These are phyloP conservation scores for Oidiodendron maius DNA, from an alignment of 495 filamentous ascomycete genomes.

Conservation along the genomic window DNA sequence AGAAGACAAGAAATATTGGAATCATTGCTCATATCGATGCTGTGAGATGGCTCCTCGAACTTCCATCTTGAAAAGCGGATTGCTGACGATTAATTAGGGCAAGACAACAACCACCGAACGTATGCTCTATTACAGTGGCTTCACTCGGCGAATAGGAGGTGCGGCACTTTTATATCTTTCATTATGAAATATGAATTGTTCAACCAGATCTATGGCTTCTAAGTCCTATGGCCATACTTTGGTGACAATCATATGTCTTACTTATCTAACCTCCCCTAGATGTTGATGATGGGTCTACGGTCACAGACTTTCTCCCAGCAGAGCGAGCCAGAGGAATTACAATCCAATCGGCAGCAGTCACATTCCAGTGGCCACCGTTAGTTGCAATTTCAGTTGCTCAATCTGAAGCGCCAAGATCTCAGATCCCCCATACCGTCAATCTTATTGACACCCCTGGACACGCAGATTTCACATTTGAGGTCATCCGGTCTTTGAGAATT, in stretches of 20 bases:
- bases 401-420: slow-evolving; percentile 33
- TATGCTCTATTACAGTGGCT: slow-evolving; percentile 96
- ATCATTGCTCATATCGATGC: slow-evolving; percentile 99
- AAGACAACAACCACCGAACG: slow-evolving; percentile 99
- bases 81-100: slow-evolving; percentile 46
- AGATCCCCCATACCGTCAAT: slow-evolving; percentile 67
- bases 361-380: slow-evolving; percentile 69
- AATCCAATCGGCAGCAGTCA: slow-evolving; percentile 95
- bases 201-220: no score
- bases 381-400: slow-evolving; percentile 20
- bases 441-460: slow-evolving; percentile 97
- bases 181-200: no score
- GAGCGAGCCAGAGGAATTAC: slow-evolving; percentile 93
- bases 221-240: background rate
- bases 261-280: slow-evolving; percentile 38
- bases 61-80: background rate
- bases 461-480: slow-evolving; percentile 97
- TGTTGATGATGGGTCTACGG: slow-evolving; percentile 95
- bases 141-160: slow-evolving; percentile 81
- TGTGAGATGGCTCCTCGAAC: slow-evolving; percentile 36
- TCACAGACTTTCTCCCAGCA: slow-evolving; percentile 95
- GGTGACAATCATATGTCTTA: no score
- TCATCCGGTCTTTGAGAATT: slow-evolving; percentile 85
- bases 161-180: no score
- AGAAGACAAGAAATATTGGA: slow-evolving; percentile 83